A percentile compares a stretch with the other conserved stretches of the same genome.
Evolutionary conservation across 306 rosid species (phyloP).

Genomic region (Pyrus bretschneideri): DNA sequence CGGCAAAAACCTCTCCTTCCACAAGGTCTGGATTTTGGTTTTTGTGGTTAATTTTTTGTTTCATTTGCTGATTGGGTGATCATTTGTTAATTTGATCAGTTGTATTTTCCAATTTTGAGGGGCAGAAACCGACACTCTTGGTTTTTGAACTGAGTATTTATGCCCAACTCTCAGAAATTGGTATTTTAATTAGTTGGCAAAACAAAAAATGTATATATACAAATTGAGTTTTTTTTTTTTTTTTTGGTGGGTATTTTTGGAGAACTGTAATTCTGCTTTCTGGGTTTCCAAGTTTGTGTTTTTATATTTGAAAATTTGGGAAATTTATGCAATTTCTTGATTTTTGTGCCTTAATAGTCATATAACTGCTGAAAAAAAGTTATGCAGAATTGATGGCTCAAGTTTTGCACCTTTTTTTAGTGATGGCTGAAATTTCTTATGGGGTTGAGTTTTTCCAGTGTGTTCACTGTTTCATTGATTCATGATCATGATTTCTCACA

Average conservation of each 20-base stretch:
- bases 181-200: neutral
- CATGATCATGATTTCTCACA: slow-evolving; percentile 10
- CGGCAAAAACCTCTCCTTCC: slow-evolving; percentile 69
- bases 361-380: neutral
- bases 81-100: neutral
- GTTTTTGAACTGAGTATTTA: neutral
- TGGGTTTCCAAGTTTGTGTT: neutral
- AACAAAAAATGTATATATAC: neutral
- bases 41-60: neutral
- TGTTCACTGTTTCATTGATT: slow-evolving; percentile 8
- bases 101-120: neutral
- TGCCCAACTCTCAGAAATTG: neutral
- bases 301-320: neutral
- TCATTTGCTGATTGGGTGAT: neutral
- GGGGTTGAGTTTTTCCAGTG: neutral
- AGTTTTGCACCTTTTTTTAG: neutral
- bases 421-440: neutral
- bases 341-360: neutral
- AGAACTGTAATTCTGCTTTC: neutral
- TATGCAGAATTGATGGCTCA: neutral
- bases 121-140: neutral
- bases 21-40: slow-evolving; percentile 42
- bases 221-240: neutral
- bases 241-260: neutral
- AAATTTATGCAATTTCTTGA: neutral